Percentiles rank a stretch among this genome's conserved stretches.
Evolutionary conservation across 2,329 filamentous ascomycete genomes (phyloP).

Genomic region (Scopulariopsis brevicaulis): DNA sequence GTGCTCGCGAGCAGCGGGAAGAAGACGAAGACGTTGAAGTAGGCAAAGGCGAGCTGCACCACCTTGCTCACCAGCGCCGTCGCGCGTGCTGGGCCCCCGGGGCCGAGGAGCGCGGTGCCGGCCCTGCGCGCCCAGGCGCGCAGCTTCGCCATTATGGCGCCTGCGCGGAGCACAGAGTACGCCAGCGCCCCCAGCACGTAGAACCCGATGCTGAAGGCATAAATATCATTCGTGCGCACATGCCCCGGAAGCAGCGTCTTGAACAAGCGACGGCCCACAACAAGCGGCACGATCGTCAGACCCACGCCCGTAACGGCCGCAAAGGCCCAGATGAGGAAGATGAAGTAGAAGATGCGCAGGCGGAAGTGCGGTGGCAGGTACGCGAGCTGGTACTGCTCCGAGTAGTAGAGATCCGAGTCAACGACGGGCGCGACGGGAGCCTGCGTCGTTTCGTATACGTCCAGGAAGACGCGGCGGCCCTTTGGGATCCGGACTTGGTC

Average conservation of each 20-base stretch:
- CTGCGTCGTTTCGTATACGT: constrained; percentile 39
- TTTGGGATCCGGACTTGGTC: constrained; percentile 93
- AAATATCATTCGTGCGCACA: constrained; percentile 82
- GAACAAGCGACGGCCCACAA: constrained; percentile 74
- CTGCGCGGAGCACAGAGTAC: constrained; percentile 48
- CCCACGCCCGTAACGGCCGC: constrained; percentile 78
- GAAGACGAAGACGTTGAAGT: constrained; percentile 61
- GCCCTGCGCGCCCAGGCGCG: constrained; percentile 16
- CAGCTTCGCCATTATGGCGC: constrained; percentile 21
- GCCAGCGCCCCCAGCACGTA: constrained; percentile 62
- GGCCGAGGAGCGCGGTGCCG: constrained; percentile 10
- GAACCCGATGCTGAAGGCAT: constrained; percentile 85
- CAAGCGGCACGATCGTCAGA: constrained; percentile 74
- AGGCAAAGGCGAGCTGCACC: constrained; percentile 57
- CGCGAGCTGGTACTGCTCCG: constrained; percentile 55
- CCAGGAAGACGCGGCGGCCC: constrained; percentile 67
- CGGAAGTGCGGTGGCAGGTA: constrained; percentile 82
- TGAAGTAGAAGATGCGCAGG: constrained; percentile 70
- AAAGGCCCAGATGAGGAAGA: constrained; percentile 86
- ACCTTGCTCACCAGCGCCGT: constrained; percentile 4
- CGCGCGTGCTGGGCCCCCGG: constrained; percentile 10
- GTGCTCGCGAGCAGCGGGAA: constrained; percentile 72
- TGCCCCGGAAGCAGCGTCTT: constrained; percentile 58
- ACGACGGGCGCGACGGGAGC: neutral
- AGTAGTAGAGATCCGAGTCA: constrained; percentile 35